Percentiles rank a stretch among this genome's conserved stretches.
Conservation (phyloP, 2,329 filamentous ascomycete species). For the Fusarium sp. region DNA sequence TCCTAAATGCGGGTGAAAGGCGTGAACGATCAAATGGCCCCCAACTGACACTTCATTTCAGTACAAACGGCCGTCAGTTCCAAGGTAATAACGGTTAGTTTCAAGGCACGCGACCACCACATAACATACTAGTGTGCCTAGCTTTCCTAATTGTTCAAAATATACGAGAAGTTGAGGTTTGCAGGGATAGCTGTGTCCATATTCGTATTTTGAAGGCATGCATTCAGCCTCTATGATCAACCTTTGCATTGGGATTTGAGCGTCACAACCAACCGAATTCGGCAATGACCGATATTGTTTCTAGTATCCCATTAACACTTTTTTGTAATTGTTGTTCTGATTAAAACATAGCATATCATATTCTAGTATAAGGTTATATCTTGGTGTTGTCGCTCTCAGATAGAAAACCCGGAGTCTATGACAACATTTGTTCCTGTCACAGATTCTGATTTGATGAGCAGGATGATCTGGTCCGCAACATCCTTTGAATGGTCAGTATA, state of each 20-base stretch:
- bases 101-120: accelerated
- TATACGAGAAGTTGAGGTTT: background rate
- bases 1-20: background rate
- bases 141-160: background rate
- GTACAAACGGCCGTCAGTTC: background rate
- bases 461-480: background rate
- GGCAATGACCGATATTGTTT: too few species aligned
- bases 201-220: too few species aligned
- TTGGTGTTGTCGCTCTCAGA: background rate
- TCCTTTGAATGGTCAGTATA: background rate
- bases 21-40: background rate
- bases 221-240: too few species aligned
- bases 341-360: too few species aligned
- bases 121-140: accelerated
- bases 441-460: background rate
- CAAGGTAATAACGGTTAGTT: accelerated
- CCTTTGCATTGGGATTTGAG: too few species aligned
- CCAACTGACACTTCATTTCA: accelerated
- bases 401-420: slow-evolving; percentile 2
- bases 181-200: background rate
- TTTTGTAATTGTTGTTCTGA: too few species aligned
- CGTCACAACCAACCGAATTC: too few species aligned
- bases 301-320: too few species aligned
- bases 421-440: slow-evolving; percentile 5
- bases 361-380: too few species aligned